Base-by-base conservation (phyloP, 78 protist genomes). In the Dictyostelium purpureum region DNA sequence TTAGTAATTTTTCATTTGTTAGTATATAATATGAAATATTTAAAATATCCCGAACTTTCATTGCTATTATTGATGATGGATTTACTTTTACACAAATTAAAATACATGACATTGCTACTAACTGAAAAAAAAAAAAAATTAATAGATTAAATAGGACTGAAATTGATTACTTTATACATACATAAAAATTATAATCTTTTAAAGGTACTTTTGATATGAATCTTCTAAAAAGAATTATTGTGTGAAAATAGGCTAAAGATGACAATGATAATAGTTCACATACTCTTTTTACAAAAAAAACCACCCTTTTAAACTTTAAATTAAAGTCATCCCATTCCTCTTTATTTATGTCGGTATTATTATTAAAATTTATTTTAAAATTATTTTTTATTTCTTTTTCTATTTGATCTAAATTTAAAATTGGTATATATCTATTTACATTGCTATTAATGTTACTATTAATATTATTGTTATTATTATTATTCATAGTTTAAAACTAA, bases 31-130 rank as follows among this genome's bases (percentile, higher is more conserved):
- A 67, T 2, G 54, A 33, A 14, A 67, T 31, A 38, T 67, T 67
- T 67, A 67, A 67, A 37, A 67, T 19, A 67, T 67, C 75, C 18
- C 75, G 21, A 67, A 67, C 75, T 40, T 67, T 67, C 49, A 67
- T 38, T 38, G 75, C 51, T 37, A 67, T 6, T 40, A 67, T 67
- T 18, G 75, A 40, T 38, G 75, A 35, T 38, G 43, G 38, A 38
- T 67, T 67, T 35, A 67, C 75, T 38, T 67, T 67, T 37, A 67
- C 38, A 38, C 54, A 67, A 33, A 67, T 40, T 40, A 67, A 67
- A 18, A 40, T 67, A 42, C 75, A 67, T 38, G 75, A 18, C 45
- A 67, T 67, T 38, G 75, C 21, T 26, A 67, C 49, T 18, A 67
- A 67, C 75, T 67, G 4, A 11, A 49, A 14, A 14, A 49, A 11